Conservation (phyloP, 495 filamentous ascomycete genomes). For the Xanthoparmelia taractica region DNA sequence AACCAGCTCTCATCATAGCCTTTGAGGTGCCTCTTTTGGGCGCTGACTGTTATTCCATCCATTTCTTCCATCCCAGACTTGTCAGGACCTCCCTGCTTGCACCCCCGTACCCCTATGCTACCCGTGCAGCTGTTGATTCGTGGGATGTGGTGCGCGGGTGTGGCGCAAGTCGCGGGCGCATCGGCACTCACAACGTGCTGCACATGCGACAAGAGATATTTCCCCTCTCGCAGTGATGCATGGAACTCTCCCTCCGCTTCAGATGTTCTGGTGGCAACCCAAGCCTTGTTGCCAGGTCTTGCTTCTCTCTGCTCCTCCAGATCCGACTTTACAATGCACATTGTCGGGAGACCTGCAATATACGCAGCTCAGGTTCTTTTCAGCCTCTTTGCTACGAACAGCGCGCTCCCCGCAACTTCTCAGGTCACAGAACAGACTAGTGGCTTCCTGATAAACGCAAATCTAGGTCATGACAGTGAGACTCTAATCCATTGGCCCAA, state of each 20-base stretch:
- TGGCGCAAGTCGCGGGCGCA: conserved; percentile 1
- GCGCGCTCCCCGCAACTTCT: background rate
- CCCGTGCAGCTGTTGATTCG: background rate
- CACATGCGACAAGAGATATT: background rate
- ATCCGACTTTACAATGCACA: background rate
- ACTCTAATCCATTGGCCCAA: background rate
- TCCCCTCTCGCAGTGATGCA: background rate
- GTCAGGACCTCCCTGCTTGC: background rate
- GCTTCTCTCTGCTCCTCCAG: background rate
- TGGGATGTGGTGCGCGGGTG: background rate
- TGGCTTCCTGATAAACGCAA: background rate
- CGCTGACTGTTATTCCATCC: background rate
- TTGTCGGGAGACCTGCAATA: background rate
- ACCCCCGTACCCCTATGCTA: background rate
- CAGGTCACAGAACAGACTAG: background rate
- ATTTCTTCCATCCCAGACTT: background rate
- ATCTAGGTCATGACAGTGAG: background rate
- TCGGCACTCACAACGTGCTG: background rate
- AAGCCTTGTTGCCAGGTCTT: background rate
- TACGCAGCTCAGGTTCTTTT: background rate
- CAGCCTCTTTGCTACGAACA: background rate
- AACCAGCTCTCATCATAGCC: background rate
- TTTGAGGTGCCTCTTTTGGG: background rate
- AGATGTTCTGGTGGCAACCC: background rate
- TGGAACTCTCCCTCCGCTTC: background rate